phyloP scores from a whole-genome alignment of 352 stramenopile species.

The Halophytophthora batemanensis region DNA sequence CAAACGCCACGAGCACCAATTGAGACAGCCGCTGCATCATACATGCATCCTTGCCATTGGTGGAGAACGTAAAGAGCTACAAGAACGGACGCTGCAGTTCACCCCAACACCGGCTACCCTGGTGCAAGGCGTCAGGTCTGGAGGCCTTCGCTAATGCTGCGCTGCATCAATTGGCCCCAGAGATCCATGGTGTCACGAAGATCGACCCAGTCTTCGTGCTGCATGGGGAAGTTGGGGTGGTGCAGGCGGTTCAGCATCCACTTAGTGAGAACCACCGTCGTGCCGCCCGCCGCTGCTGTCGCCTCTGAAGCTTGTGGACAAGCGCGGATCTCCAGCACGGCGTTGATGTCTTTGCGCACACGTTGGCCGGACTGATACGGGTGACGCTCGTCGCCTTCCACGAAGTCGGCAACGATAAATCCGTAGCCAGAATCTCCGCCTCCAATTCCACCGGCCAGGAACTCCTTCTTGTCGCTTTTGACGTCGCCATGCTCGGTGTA shows the following conservation, averaged over 20 bases:
- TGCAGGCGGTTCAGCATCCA: constrained; percentile 28
- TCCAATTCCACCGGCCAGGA: too few species aligned
- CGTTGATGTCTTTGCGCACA: constrained; percentile 20
- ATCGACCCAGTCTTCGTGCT: constrained; percentile 17
- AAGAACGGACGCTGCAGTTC: too few species aligned
- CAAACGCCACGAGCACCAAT: too few species aligned
- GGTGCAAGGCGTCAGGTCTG: too few species aligned
- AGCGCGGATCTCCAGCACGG: too few species aligned
- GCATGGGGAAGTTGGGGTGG: constrained; percentile 17
- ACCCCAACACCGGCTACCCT: too few species aligned
- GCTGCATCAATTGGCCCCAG: constrained; percentile 24
- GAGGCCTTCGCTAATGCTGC: constrained; percentile 21
- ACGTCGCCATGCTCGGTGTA: constrained; percentile 7
- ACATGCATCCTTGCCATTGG: too few species aligned
- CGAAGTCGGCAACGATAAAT: constrained; percentile 30
- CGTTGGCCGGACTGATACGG: constrained; percentile 23
- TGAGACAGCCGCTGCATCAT: too few species aligned
- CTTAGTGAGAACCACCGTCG: constrained; percentile 20
- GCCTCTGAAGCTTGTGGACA: too few species aligned
- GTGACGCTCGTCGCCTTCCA: constrained; percentile 30
- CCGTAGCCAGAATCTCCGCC: constrained; percentile 13
- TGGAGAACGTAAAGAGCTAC: too few species aligned
- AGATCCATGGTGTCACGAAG: constrained; percentile 25
- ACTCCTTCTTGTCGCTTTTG: background rate
- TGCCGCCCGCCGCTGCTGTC: background rate